These are phyloP conservation scores for Salix arbutifolia DNA, from an alignment of 345 rosid genomes.

Conservation along the genomic window DNA sequence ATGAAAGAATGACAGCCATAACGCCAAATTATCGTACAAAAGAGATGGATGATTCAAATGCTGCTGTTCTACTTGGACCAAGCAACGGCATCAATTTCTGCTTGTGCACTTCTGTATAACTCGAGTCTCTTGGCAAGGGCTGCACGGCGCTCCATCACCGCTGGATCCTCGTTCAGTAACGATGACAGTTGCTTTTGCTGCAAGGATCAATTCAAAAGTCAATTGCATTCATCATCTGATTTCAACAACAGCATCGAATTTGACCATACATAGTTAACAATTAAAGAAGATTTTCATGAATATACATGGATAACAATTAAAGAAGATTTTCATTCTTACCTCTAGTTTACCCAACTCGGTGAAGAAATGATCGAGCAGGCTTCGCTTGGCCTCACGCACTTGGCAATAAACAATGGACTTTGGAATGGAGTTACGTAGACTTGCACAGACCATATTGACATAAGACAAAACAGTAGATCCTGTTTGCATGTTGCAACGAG, in stretches of 20 bases:
- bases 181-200: constrained; percentile 85
- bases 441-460: constrained; percentile 87
- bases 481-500: constrained; percentile 23
- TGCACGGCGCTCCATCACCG: constrained; percentile 87
- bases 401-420: constrained; percentile 92
- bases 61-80: constrained; percentile 70
- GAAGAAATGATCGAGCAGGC: constrained; percentile 90
- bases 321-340: constrained; percentile 30
- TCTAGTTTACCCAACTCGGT: constrained; percentile 90
- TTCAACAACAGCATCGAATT: neutral
- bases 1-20: constrained; percentile 29
- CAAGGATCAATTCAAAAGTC: constrained; percentile 7
- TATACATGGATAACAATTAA: neutral
- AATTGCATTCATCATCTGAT: neutral
- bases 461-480: constrained; percentile 89
- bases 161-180: constrained; percentile 91
- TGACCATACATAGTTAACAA: neutral
- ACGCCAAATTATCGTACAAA: constrained; percentile 1
- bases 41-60: neutral
- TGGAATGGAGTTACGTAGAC: constrained; percentile 85
- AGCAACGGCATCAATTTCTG: constrained; percentile 84
- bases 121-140: constrained; percentile 85
- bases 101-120: constrained; percentile 86
- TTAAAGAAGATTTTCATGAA: neutral
- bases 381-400: constrained; percentile 96